Evolutionary conservation across 371 early-diverging fungal species (phyloP).

Genomic region (Mucor circinelloides): DNA sequence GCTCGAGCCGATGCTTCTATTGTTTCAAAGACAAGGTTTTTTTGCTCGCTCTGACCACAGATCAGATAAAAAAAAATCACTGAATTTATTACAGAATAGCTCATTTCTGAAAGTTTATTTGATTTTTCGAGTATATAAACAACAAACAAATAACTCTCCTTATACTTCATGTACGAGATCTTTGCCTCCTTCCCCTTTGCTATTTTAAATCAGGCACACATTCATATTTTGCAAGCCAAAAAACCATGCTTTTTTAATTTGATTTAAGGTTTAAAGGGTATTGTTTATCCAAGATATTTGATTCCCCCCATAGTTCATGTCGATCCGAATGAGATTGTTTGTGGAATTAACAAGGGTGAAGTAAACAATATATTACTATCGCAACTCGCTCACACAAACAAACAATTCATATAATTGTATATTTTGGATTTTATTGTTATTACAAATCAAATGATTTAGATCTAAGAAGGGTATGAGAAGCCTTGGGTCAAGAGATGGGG

Average conservation of each 20-base stretch:
- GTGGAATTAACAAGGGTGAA: no score
- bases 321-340: no score
- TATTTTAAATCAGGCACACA: slow-evolving; percentile 1
- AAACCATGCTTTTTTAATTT: neutral
- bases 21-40: no score
- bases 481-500: neutral
- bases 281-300: neutral
- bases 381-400: no score
- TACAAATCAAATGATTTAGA: neutral
- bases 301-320: no score
- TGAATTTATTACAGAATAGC: no score
- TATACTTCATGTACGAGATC: neutral
- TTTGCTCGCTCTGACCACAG: no score
- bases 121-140: neutral
- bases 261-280: neutral
- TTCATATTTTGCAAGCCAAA: neutral
- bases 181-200: neutral
- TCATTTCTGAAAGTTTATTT: neutral
- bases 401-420: no score
- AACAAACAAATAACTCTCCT: neutral
- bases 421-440: neutral
- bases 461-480: neutral
- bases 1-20: no score
- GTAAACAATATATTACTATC: no score
- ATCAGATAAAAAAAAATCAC: no score